phyloP scores from a whole-genome alignment of 805 yeast genomes.

The Lachancea sp. region DNA sequence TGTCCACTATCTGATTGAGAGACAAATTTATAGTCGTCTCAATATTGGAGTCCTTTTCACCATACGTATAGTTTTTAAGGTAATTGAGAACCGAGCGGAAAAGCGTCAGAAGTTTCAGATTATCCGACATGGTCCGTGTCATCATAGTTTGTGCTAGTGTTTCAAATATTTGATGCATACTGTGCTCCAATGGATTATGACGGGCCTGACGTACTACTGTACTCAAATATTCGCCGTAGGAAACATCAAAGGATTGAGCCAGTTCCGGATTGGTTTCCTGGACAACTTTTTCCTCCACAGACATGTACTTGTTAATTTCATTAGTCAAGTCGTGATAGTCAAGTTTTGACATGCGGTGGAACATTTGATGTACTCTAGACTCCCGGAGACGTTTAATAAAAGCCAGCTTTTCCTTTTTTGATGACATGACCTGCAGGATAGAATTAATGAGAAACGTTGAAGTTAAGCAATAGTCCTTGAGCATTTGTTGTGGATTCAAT shows the following conservation, averaged over 20 bases:
- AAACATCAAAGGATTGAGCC: slow-evolving; percentile 24
- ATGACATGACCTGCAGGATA: slow-evolving; percentile 41
- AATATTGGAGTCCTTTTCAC: slow-evolving; percentile 39
- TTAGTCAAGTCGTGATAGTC: slow-evolving; percentile 55
- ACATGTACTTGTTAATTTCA: slow-evolving; percentile 52
- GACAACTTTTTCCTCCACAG: slow-evolving; percentile 33
- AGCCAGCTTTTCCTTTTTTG: slow-evolving; percentile 39
- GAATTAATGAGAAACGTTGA: slow-evolving; percentile 68
- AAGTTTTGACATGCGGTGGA: slow-evolving; percentile 46
- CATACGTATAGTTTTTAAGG: slow-evolving; percentile 53
- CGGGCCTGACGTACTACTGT: slow-evolving; percentile 18
- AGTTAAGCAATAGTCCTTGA: slow-evolving; percentile 64
- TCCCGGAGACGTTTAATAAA: slow-evolving; percentile 54
- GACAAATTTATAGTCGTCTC: slow-evolving; percentile 72
- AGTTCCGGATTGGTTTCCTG: slow-evolving; percentile 34
- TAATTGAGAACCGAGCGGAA: slow-evolving; percentile 55
- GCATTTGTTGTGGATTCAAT: slow-evolving; percentile 17
- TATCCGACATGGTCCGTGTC: slow-evolving; percentile 44
- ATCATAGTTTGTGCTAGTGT: slow-evolving; percentile 47
- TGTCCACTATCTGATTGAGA: slow-evolving; percentile 62
- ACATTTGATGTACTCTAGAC: slow-evolving; percentile 48
- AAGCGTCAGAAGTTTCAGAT: slow-evolving; percentile 40
- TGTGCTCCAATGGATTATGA: slow-evolving; percentile 66
- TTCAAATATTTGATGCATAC: slow-evolving; percentile 48
- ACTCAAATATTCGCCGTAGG: slow-evolving; percentile 22